Evolutionary conservation across 2,329 filamentous ascomycete genomes (phyloP), one percentile per base, ranked within the genome.

Genomic region (Ilyonectria robusta): DNA sequence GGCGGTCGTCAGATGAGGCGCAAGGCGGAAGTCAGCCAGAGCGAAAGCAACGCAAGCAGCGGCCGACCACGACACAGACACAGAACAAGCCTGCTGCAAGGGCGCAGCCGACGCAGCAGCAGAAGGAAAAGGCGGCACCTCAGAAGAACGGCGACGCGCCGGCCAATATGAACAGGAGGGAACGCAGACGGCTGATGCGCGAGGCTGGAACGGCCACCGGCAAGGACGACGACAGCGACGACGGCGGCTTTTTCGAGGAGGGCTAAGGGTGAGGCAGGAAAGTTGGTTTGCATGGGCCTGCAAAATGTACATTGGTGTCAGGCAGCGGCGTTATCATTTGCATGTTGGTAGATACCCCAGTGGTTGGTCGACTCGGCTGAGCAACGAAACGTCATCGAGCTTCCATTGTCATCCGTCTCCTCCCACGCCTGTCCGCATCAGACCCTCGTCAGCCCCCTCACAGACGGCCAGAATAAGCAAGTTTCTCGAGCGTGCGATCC

Each of bases 161-260:
- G 59, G 76, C 71, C 64, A 72, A 68, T 48, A 72, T 79, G 48
- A 84, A 84, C 62, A 75, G 78, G 29, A 77, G 79, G 62, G 78
- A 81, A 67, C 72, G 78, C 62, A 79, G 78, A 57, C 75, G 75
- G 53, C 72, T 78, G 50, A 80, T 81, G 78, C 79, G 77, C 55
- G 75, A 81, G 70, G 65, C 76, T 44, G 69, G 50, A 19, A 23
- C 31, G 73, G 74, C 75, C 80, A 62, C 59, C 76, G 31, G 71
- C 37, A 71, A 80, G 23, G 78, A 80, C 47, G 83, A 84, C 23
- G 83, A 85, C 62, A 87, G 86, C 17, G 88, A 84, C 59, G 87
- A 85, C 23, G 87, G 84, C 10, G 86, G 87, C 13, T 91, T 91
- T 79, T 91, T 91, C 72, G 87, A 90, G 73, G 66, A 75, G 42